Evolutionary conservation across 1,284 basidiomycete genomes (phyloP).

Genomic region (Boletus coffeatus): DNA sequence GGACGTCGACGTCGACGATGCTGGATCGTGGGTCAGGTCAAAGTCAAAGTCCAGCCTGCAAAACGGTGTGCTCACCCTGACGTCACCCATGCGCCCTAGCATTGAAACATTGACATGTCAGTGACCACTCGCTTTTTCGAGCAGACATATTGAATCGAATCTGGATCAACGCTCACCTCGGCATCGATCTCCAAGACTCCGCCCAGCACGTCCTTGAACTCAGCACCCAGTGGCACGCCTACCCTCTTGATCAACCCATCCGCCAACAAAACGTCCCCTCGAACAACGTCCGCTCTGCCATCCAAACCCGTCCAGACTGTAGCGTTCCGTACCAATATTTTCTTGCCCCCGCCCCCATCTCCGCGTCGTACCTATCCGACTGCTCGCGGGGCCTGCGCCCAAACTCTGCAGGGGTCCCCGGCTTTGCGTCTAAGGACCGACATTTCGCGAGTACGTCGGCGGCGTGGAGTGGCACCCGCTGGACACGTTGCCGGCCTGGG

Average conservation of each 20-base stretch:
- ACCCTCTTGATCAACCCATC: slow-evolving; percentile 48
- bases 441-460: slow-evolving; percentile 20
- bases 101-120: neutral
- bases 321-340: slow-evolving; percentile 59
- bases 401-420: slow-evolving; percentile 50
- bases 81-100: slow-evolving; percentile 41
- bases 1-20: slow-evolving; percentile 55
- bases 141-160: neutral
- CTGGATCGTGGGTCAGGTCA: slow-evolving; percentile 2
- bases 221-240: neutral
- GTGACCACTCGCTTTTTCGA: neutral
- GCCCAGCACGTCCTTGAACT: neutral
- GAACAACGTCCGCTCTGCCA: slow-evolving; percentile 54
- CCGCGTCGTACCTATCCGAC: slow-evolving; percentile 65
- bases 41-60: neutral
- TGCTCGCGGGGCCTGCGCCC: slow-evolving; percentile 36
- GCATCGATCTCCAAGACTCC: slow-evolving; percentile 18
- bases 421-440: slow-evolving; percentile 26
- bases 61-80: slow-evolving; percentile 31
- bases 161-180: slow-evolving; percentile 15
- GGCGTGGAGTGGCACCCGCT: slow-evolving; percentile 18
- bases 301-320: slow-evolving; percentile 77
- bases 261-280: slow-evolving; percentile 51
- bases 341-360: slow-evolving; percentile 34
- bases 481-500: neutral